These are phyloP conservation scores for Metarhizium robertsii DNA, from an alignment of 2,329 filamentous ascomycete genomes.

Conservation along the genomic window DNA sequence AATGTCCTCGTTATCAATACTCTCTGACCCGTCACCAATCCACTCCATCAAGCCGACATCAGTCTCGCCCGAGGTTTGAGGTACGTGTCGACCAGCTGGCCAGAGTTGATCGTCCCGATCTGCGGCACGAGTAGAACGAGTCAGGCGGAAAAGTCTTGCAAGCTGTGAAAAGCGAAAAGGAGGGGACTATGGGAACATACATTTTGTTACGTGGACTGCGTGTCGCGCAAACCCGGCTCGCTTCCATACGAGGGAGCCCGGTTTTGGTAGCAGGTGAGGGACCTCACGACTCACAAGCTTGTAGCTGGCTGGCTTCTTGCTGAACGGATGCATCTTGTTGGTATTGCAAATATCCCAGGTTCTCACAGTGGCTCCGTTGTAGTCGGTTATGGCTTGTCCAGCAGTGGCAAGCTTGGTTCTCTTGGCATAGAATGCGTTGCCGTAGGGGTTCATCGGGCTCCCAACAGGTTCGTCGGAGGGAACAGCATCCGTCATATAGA, in stretches of 20 bases:
- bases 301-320: constrained; percentile 75
- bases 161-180: neutral
- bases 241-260: constrained; percentile 78
- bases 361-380: constrained; percentile 66
- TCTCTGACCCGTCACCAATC: constrained; percentile 61
- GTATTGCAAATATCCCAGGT: constrained; percentile 91
- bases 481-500: constrained; percentile 74
- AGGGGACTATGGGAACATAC: constrained; percentile 19
- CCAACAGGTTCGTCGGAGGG: constrained; percentile 65
- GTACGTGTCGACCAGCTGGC: constrained; percentile 78
- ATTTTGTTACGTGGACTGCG: constrained; percentile 81
- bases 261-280: constrained; percentile 68
- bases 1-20: constrained; percentile 72
- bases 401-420: constrained; percentile 71
- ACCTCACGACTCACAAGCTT: constrained; percentile 86
- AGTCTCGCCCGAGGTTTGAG: constrained; percentile 75
- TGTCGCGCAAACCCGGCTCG: constrained; percentile 80
- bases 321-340: constrained; percentile 75
- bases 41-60: constrained; percentile 64
- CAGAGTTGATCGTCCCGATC: constrained; percentile 75
- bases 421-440: constrained; percentile 82
- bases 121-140: constrained; percentile 18
- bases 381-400: constrained; percentile 63
- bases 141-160: neutral
- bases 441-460: constrained; percentile 74